Conservation (phyloP, 768 basidiomycete genomes). For the Rhodotorula kratochvilovae region DNA sequence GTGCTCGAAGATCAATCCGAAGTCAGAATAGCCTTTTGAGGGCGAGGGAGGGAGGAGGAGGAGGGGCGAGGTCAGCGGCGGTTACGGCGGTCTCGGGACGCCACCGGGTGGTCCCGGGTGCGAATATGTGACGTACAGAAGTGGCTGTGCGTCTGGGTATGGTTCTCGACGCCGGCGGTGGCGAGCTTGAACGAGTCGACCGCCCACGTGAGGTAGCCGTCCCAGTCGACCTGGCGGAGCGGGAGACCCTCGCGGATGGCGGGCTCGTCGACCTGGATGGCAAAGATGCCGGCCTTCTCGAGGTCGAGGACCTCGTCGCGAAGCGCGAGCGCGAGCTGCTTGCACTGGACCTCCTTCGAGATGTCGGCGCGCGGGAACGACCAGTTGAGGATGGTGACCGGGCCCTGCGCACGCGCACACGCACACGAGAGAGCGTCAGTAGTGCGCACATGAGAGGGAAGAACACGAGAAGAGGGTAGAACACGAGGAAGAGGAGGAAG, state of each 20-base stretch:
- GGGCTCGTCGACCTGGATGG: conserved; percentile 99
- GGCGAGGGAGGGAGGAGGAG: neutral
- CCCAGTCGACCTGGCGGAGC: conserved; percentile 93
- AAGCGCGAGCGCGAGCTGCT: conserved; percentile 94
- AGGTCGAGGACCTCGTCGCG: conserved; percentile 98
- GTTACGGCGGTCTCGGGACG: no score
- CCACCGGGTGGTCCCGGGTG: no score
- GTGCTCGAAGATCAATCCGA: conserved; percentile 68
- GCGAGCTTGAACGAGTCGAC: conserved; percentile 98
- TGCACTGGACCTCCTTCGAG: conserved; percentile 90
- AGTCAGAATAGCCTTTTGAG: conserved; percentile 74
- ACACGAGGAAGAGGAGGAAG: neutral
- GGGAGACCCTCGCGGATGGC: conserved; percentile 99
- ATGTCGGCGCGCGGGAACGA: conserved; percentile 99
- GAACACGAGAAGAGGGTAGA: neutral
- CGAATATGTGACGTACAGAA: no score
- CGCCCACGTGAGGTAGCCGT: conserved; percentile 92
- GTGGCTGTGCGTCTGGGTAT: conserved; percentile 90
- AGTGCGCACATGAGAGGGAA: neutral
- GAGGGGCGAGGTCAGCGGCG: neutral
- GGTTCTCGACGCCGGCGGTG: conserved; percentile 89
- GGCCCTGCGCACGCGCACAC: conserved; percentile 19
- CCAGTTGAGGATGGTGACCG: conserved; percentile 91
- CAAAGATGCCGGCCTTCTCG: conserved; percentile 82
- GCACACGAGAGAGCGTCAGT: no score